Evolutionary conservation across 2,329 filamentous ascomycete species (phyloP).

Genomic region (Aureobasidium vineae): DNA sequence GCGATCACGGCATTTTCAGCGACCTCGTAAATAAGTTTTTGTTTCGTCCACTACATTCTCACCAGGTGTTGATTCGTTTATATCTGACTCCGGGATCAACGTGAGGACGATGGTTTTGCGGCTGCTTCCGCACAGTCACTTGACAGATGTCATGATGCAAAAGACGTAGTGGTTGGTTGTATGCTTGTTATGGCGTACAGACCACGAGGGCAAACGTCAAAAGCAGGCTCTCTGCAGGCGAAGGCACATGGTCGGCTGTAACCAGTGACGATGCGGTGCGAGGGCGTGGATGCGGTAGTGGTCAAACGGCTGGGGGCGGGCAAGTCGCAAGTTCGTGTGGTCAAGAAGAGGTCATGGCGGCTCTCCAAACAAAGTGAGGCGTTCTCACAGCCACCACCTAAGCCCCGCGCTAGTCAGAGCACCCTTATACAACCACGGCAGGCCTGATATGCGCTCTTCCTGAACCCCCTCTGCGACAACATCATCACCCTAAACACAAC

Average conservation of each 20-base stretch:
- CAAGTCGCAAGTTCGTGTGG: neutral
- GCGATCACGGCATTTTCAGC: slow-evolving; percentile 7
- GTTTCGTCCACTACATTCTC: neutral
- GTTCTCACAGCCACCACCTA: slow-evolving; percentile 14
- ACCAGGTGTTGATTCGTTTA: neutral
- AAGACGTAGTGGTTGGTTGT: neutral
- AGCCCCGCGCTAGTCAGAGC: slow-evolving; percentile 14
- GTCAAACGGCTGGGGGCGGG: slow-evolving; percentile 6
- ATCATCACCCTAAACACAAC: slow-evolving; percentile 4
- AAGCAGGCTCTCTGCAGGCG: neutral
- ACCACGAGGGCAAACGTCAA: neutral
- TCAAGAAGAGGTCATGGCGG: neutral
- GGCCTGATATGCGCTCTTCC: slow-evolving; percentile 2
- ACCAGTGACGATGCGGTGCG: neutral
- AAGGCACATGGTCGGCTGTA: neutral
- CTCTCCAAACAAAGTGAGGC: neutral
- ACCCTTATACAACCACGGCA: slow-evolving; percentile 6
- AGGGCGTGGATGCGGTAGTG: neutral
- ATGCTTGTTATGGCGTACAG: neutral
- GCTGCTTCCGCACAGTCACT: neutral
- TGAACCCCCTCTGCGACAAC: neutral
- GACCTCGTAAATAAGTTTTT: neutral
- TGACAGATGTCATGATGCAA: neutral
- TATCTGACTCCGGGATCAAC: neutral
- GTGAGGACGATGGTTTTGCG: neutral